Evolutionary conservation across 306 rosid genomes (phyloP), one percentile per base, ranked within the genome.

Genomic region (Sindora glabra): DNA sequence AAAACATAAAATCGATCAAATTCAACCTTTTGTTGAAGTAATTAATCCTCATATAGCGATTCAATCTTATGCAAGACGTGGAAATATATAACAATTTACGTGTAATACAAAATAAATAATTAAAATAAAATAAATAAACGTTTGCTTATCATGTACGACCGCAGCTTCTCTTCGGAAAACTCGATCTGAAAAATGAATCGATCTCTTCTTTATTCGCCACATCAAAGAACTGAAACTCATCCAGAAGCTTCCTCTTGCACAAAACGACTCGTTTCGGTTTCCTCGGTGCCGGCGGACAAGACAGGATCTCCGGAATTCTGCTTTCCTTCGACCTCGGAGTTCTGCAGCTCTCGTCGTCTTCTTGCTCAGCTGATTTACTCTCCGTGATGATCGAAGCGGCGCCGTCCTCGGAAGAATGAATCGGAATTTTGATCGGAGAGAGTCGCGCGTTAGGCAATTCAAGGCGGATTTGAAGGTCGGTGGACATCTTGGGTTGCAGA

Each of bases 131-230:
- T n/a, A n/a, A n/a, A n/a, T n/a, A 29, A 29, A 29, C 34, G 1
- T 29, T 29, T 29, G 30, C 34, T 29, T 29, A 6, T 57, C 81
- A 70, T 70, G 65, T 76, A 65, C 73, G 70, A 1, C 70, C 55
- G 57, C 77, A 66, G 15, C 33, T 47, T 54, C 73, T 65, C 70
- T 76, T 76, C 1, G 81, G 76, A 45, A 58, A 65, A 60, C 56
- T 66, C 66, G 81, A 71, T 76, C 77, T 66, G 74, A 70, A 76
- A 14, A 76, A 70, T 4, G 62, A 62, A 0, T 76, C 81, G 70
- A 70, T 55, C 41, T 76, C 77, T 16, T 76, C 77, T 8, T 52
- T 64, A 17, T 11, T 55, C 11, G 48, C 11, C 0, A 60, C 66
- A 19, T 76, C 73, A 16, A 70, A 65, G 63, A 65, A 55, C 25